phyloP scores from a whole-genome alignment of 2,329 filamentous ascomycete genomes.

The Passalora sequoiae region DNA sequence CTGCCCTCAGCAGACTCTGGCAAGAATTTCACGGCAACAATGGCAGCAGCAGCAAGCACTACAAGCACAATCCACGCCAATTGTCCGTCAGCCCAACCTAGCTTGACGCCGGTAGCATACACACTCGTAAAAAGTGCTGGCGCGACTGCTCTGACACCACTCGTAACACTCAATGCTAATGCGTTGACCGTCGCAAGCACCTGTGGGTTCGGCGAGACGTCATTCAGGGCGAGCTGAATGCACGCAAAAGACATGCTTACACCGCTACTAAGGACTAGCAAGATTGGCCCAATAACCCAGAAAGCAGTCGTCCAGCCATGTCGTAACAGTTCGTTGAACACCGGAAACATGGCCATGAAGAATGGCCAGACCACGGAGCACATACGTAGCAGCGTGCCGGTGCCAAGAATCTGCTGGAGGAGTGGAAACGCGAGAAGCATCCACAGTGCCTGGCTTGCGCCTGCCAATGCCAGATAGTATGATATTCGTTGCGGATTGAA shows the following conservation, averaged over 20 bases:
- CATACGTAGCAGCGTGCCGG: constrained; percentile 56
- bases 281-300: constrained; percentile 49
- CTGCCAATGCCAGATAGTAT: constrained; percentile 58
- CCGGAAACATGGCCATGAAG: constrained; percentile 54
- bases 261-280: constrained; percentile 54
- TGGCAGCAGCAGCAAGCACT: constrained; percentile 34
- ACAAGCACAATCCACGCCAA: constrained; percentile 59
- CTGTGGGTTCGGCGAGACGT: constrained; percentile 60
- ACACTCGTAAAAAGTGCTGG: constrained; percentile 63
- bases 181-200: constrained; percentile 69
- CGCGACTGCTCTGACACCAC: constrained; percentile 59
- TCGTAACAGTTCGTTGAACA: constrained; percentile 55
- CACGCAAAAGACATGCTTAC: constrained; percentile 67
- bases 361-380: constrained; percentile 59
- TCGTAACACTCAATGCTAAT: constrained; percentile 57
- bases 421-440: constrained; percentile 64
- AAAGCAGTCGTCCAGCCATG: constrained; percentile 46
- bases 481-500: constrained; percentile 62
- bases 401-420: constrained; percentile 62
- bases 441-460: constrained; percentile 65
- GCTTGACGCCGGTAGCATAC: constrained; percentile 61
- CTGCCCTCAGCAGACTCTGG: constrained; percentile 33
- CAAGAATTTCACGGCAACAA: constrained; percentile 34
- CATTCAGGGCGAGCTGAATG: constrained; percentile 69
- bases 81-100: constrained; percentile 59